Percentiles rank a stretch among this genome's conserved stretches.
phyloP scores from a whole-genome alignment of 2,329 filamentous ascomycete genomes.

The Fusarium beomiforme region DNA sequence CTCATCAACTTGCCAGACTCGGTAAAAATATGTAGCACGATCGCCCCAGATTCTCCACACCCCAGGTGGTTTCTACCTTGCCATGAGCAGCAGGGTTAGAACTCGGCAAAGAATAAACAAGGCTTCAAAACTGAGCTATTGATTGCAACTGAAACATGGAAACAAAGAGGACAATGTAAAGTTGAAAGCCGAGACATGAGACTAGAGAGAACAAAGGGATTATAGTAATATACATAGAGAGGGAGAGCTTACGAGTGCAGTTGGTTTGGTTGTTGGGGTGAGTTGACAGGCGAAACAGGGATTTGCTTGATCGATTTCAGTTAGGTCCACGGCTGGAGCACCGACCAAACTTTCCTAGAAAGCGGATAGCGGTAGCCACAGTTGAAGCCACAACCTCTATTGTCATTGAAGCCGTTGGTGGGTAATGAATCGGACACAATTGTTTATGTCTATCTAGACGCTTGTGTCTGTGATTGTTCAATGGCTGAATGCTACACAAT shows the following conservation, averaged over 20 bases:
- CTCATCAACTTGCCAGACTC: too few relatives aligned
- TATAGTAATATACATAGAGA: background rate
- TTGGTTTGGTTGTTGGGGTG: slow-evolving; percentile 28
- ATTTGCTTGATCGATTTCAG: background rate
- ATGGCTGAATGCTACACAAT: background rate
- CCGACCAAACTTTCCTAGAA: slow-evolving; percentile 8
- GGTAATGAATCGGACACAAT: background rate
- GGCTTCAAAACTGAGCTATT: background rate
- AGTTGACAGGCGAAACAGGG: slow-evolving; percentile 8
- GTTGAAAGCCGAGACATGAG: background rate
- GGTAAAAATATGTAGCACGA: slow-evolving; percentile 14
- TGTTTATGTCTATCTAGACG: background rate
- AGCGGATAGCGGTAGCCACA: slow-evolving; percentile 27
- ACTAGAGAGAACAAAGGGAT: background rate
- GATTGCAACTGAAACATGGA: background rate
- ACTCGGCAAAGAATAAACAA: background rate
- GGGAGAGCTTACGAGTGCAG: background rate
- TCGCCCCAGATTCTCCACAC: slow-evolving; percentile 14
- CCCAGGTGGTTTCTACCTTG: background rate
- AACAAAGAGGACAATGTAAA: slow-evolving; percentile 6
- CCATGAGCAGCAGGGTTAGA: background rate
- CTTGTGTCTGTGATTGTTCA: background rate
- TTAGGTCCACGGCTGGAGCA: background rate
- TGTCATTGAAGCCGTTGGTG: slow-evolving; percentile 9
- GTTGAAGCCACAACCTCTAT: slow-evolving; percentile 20